These are phyloP conservation scores for Pyrenopolyporus hunteri DNA, from an alignment of 495 filamentous ascomycete genomes.

Conservation along the genomic window DNA sequence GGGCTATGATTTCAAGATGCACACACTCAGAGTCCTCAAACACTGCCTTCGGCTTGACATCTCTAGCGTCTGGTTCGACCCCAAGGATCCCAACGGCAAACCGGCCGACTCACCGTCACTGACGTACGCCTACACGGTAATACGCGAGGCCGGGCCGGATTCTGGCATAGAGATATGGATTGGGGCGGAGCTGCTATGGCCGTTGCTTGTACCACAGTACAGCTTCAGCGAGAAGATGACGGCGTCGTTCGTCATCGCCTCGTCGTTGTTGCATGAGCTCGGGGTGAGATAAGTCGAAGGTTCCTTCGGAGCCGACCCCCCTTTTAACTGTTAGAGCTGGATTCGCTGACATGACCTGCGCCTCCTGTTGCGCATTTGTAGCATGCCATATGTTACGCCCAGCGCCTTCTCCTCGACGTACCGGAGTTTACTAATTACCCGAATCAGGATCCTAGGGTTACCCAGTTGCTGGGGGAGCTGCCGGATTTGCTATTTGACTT, in stretches of 20 bases:
- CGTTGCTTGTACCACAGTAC: constrained; percentile 40
- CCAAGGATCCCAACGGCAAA: not conserved
- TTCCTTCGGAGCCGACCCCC: not conserved
- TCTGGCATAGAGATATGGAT: constrained; percentile 2
- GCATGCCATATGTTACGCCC: constrained; percentile 35
- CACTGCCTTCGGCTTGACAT: not conserved
- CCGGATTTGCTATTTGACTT: constrained; percentile 2
- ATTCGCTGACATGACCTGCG: constrained; percentile 4
- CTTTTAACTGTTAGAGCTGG: not conserved
- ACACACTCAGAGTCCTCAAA: not conserved
- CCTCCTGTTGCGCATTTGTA: constrained; percentile 8
- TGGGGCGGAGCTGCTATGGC: constrained; percentile 44
- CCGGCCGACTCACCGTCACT: no score
- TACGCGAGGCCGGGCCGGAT: no score
- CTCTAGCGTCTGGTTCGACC: not conserved
- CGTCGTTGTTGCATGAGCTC: constrained; percentile 45
- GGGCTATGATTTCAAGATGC: not conserved
- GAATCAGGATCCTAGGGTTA: not conserved
- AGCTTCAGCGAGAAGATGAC: constrained; percentile 42
- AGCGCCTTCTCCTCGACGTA: not conserved
- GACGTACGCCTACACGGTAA: no score
- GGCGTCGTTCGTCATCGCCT: constrained; percentile 31
- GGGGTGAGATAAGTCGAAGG: constrained; percentile 24
- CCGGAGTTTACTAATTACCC: not conserved
- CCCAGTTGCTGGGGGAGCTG: not conserved